A percentile compares a stretch with the other conserved stretches of the same genome.
Evolutionary conservation across 495 filamentous ascomycete species (phyloP).

Genomic region (Aspergillus olivimuriae): DNA sequence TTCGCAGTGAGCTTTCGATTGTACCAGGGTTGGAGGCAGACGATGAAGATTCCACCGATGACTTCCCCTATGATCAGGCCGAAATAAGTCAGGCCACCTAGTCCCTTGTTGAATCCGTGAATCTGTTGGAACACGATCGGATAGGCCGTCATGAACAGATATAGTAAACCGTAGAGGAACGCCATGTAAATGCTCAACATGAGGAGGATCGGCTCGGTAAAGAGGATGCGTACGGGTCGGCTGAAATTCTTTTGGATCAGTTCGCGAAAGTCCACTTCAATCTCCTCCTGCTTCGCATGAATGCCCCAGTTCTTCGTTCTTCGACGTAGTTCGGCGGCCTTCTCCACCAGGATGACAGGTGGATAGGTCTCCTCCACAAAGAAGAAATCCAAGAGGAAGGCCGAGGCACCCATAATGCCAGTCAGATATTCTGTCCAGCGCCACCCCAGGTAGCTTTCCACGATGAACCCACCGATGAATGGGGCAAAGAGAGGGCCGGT

Average conservation of each 20-base stretch:
- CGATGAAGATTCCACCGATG: conserved; percentile 57
- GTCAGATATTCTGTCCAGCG: conserved; percentile 76
- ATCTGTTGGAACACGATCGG: conserved; percentile 71
- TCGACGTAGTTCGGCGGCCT: conserved; percentile 72
- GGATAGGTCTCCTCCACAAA: conserved; percentile 83
- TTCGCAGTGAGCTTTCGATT: conserved; percentile 65
- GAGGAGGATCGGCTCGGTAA: conserved; percentile 75
- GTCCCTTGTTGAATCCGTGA: conserved; percentile 58
- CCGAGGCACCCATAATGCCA: conserved; percentile 68
- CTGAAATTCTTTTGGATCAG: conserved; percentile 77
- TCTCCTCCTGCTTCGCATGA: conserved; percentile 90
- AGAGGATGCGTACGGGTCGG: conserved; percentile 70
- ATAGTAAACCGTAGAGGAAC: conserved; percentile 77
- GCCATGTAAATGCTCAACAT: conserved; percentile 73
- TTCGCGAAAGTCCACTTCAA: conserved; percentile 75
- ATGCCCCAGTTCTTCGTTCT: conserved; percentile 89
- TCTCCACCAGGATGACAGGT: conserved; percentile 67
- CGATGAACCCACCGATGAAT: conserved; percentile 81
- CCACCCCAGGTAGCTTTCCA: conserved; percentile 66
- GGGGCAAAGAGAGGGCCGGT: conserved; percentile 74
- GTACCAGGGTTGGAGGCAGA: conserved; percentile 57
- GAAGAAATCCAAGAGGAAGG: conserved; percentile 62
- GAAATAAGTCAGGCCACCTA: conserved; percentile 71
- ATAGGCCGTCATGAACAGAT: conserved; percentile 76
- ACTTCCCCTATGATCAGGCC: conserved; percentile 74